These are phyloP conservation scores for Sodiomyces alkalinus DNA, from an alignment of 2,329 filamentous ascomycete species.

Conservation along the genomic window DNA sequence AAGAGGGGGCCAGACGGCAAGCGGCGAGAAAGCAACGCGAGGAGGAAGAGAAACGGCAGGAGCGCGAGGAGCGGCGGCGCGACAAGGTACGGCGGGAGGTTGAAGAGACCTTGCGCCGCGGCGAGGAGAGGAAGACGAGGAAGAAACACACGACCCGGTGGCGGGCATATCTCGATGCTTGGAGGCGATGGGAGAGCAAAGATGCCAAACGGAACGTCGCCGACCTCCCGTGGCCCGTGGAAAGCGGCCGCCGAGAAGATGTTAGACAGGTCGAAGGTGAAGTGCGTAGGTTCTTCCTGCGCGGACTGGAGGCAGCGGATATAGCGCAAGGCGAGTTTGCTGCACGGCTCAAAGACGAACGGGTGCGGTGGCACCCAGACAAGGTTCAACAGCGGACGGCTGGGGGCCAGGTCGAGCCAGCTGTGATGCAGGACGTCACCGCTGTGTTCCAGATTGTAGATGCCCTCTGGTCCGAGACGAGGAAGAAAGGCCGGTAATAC, in stretches of 20 bases:
- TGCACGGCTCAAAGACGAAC: slow-evolving; percentile 58
- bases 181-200: slow-evolving; percentile 39
- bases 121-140: slow-evolving; percentile 43
- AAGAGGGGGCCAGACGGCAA: slow-evolving; percentile 53
- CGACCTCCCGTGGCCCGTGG: slow-evolving; percentile 58
- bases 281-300: slow-evolving; percentile 55
- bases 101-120: slow-evolving; percentile 52
- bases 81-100: slow-evolving; percentile 44
- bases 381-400: slow-evolving; percentile 80
- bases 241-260: slow-evolving; percentile 40
- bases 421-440: slow-evolving; percentile 65
- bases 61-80: slow-evolving; percentile 17
- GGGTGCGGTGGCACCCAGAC: slow-evolving; percentile 92
- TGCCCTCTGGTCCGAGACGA: slow-evolving; percentile 52
- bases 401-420: slow-evolving; percentile 54
- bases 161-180: slow-evolving; percentile 47
- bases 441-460: slow-evolving; percentile 88
- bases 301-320: slow-evolving; percentile 22
- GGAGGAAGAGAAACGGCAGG: slow-evolving; percentile 31
- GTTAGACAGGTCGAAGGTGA: no score
- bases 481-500: neutral
- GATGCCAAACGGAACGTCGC: slow-evolving; percentile 19
- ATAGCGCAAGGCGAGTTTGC: slow-evolving; percentile 29
- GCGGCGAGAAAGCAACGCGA: slow-evolving; percentile 33
- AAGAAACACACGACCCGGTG: slow-evolving; percentile 45